phyloP scores from a whole-genome alignment of 148 eudicot genomes.

The Vaccinium corymbosum region DNA sequence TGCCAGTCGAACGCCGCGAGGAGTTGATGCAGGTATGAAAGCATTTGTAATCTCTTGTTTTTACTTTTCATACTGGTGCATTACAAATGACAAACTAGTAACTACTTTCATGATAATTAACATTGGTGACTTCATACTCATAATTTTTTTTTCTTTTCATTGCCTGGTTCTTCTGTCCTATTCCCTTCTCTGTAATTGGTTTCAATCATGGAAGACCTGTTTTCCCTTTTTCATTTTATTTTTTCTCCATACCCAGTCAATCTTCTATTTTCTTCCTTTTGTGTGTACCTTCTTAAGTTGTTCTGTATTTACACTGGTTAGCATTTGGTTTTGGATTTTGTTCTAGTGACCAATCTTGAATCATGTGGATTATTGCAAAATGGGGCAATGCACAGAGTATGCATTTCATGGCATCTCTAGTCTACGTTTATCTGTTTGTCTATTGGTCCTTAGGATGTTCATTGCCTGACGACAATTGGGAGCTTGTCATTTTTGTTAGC shows the following conservation, averaged over 20 bases:
- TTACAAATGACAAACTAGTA: neutral
- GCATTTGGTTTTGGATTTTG: conserved; percentile 2
- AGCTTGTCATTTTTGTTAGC: neutral
- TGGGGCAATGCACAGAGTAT: neutral
- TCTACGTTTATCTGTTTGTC: neutral
- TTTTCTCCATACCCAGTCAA: neutral
- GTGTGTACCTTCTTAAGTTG: neutral
- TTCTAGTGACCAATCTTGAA: neutral
- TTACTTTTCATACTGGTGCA: neutral
- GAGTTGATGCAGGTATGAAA: conserved; percentile 71
- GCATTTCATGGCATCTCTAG: neutral
- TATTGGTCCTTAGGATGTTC: neutral
- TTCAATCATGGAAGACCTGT: neutral
- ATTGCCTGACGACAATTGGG: neutral
- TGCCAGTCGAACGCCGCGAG: conserved; percentile 79
- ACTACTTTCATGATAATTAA: neutral
- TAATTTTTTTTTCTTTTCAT: neutral
- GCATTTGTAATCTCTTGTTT: neutral
- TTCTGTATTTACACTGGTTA: neutral
- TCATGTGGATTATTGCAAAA: neutral
- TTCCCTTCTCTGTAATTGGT: neutral
- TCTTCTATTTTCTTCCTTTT: neutral
- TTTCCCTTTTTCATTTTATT: neutral
- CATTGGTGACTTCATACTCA: neutral
- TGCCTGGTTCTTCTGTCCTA: neutral